These are phyloP conservation scores for Tuber umbilicatum DNA, from an alignment of 495 filamentous ascomycete species.

Conservation along the genomic window DNA sequence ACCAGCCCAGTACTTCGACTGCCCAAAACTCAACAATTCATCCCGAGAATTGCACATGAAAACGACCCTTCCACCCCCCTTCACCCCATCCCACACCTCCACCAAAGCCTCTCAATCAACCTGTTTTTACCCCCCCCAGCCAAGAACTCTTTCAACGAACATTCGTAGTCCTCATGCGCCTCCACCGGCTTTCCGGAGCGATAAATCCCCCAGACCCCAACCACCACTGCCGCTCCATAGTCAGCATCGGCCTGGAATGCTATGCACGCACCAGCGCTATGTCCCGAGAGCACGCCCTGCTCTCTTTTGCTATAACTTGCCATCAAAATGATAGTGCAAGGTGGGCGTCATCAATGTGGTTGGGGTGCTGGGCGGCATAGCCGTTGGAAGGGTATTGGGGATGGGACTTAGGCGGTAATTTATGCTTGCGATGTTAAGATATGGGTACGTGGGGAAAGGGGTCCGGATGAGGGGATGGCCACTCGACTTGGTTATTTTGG, in stretches of 20 bases:
- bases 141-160: constrained; percentile 61
- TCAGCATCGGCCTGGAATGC: constrained; percentile 55
- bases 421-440: constrained; percentile 58
- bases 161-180: constrained; percentile 52
- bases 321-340: constrained; percentile 58
- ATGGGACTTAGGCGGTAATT: constrained; percentile 75
- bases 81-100: constrained; percentile 35
- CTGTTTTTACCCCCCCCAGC: constrained; percentile 44
- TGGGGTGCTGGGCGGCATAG: constrained; percentile 53
- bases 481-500: constrained; percentile 50
- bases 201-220: constrained; percentile 62
- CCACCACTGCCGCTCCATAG: constrained; percentile 43
- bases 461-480: constrained; percentile 49
- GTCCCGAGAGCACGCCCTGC: constrained; percentile 63
- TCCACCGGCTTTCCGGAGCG: constrained; percentile 53
- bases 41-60: constrained; percentile 58
- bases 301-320: constrained; percentile 46
- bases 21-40: constrained; percentile 54
- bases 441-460: constrained; percentile 43
- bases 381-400: constrained; percentile 39
- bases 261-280: constrained; percentile 69
- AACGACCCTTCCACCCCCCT: constrained; percentile 48
- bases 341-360: constrained; percentile 65
- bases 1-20: constrained; percentile 44
- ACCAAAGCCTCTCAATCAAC: constrained; percentile 54